phyloP scores from a whole-genome alignment of 2,329 filamentous ascomycete species.

The Aspergillus vadensis region DNA sequence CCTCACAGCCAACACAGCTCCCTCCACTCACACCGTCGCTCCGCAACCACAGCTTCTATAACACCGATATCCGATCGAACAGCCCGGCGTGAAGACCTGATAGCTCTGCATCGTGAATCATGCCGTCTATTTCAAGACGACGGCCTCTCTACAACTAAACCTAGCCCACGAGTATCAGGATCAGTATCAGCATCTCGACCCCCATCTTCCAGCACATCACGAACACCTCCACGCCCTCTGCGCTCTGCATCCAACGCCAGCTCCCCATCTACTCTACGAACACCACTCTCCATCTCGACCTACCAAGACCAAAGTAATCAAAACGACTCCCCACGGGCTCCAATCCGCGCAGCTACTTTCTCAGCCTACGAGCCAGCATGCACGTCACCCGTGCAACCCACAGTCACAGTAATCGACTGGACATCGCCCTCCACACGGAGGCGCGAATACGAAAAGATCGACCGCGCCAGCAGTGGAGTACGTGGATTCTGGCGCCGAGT shows the following conservation, averaged over 20 bases:
- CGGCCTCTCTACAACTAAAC: background rate
- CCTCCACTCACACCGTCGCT: slow-evolving; percentile 32
- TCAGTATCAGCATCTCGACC: background rate
- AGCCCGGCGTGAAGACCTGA: slow-evolving; percentile 36
- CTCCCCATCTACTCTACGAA: slow-evolving; percentile 15
- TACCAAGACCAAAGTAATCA: slow-evolving; percentile 6
- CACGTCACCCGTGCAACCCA: slow-evolving; percentile 24
- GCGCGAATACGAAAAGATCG: slow-evolving; percentile 57
- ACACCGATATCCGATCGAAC: slow-evolving; percentile 27
- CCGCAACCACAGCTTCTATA: slow-evolving; percentile 26
- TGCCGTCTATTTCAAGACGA: slow-evolving; percentile 43
- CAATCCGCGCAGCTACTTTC: slow-evolving; percentile 8
- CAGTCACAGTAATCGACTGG: slow-evolving; percentile 50
- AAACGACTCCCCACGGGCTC: background rate
- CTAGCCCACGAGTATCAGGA: background rate
- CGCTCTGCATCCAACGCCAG: slow-evolving; percentile 18
- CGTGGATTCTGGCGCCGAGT: slow-evolving; percentile 46
- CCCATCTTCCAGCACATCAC: slow-evolving; percentile 8
- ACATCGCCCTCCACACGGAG: slow-evolving; percentile 48
- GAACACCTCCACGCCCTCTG: slow-evolving; percentile 5
- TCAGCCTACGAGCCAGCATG: background rate
- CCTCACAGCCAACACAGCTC: slow-evolving; percentile 32
- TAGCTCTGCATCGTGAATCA: slow-evolving; percentile 44
- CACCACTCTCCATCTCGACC: slow-evolving; percentile 13
- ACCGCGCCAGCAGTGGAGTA: slow-evolving; percentile 45